These are phyloP conservation scores for Corymbia calophylla DNA, from an alignment of 441 rosid genomes.

Conservation along the genomic window DNA sequence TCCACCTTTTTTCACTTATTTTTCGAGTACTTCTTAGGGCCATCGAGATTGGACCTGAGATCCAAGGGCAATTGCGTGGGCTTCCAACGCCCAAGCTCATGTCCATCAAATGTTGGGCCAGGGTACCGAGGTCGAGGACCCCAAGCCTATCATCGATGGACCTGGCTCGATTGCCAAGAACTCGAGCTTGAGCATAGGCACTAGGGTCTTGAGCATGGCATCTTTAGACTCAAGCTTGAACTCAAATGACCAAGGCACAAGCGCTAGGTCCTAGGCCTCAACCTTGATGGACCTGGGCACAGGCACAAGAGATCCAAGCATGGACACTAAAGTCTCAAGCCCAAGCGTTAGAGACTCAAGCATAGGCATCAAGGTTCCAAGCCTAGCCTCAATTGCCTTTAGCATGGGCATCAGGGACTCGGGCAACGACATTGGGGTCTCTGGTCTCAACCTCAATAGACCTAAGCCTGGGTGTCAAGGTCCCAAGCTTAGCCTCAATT, in stretches of 20 bases:
- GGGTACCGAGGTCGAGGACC: accelerated
- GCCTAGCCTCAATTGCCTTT: not conserved
- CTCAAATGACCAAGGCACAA: accelerated
- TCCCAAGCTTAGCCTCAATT: not conserved
- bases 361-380: not conserved
- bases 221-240: not conserved
- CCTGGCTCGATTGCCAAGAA: too few relatives aligned
- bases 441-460: accelerated
- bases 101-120: not conserved
- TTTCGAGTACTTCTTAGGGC: not conserved
- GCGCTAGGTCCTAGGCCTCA: accelerated
- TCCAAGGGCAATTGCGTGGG: not conserved
- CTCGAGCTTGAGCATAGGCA: accelerated
- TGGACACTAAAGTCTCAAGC: accelerated
- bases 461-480: accelerated
- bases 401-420: not conserved
- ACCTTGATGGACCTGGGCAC: not conserved
- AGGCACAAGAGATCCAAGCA: accelerated
- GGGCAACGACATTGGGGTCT: accelerated
- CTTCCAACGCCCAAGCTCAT: not conserved
- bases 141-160: accelerated
- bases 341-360: not conserved
- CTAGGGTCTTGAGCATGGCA: too few relatives aligned
- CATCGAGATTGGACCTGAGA: too few relatives aligned
- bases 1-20: not conserved